Evolutionary conservation across 345 rosid genomes (phyloP), one percentile per base, ranked within the genome.

Genomic region (Populus deltoides): DNA sequence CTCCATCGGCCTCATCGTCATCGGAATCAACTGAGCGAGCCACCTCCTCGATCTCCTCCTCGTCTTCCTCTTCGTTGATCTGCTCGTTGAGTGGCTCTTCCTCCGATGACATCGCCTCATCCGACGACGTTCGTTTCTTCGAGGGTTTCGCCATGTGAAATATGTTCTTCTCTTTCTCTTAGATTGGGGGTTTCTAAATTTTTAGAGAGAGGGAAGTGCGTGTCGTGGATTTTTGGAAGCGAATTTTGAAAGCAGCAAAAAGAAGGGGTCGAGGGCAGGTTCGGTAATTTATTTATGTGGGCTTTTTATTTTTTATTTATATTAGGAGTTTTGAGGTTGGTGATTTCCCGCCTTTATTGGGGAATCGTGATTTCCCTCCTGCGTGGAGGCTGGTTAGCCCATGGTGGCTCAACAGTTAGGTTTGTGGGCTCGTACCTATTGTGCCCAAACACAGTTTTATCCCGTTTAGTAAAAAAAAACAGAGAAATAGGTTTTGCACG

Each of bases 1-100:
- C 76, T 17, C 77, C 86, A 10, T 77, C 67, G 29, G 75, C 83
- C 39, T 85, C 86, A n/a, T 92, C 93, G 1, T 87, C 93, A 57
- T 90, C 97, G 67, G 97, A 91, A 53, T 79, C 93, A 7, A 88
- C 97, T 29, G 96, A 81, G 77, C 98, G 97, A 83, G 92, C 97
- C 31, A 95, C 98, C 72, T 97, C 98, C 81, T 95, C 93, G n/a
- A 95, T 88, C 90, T 95, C 99, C 80, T 95, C 98, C 73, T 93
- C 98, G 24, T 93, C 99, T 59, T 89, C 98, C 69, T 91, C 97
- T 10, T 86, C 90, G 81, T 86, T 84, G 82, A 85, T 77, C 86
- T 88, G 93, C 49, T 90, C 89, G 87, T 93, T 86, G 68, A 85
- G 72, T 47, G 76, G 91, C 83, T 92, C 94, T 79, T 88, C 93